Evolutionary conservation across 352 stramenopile genomes (phyloP).

Genomic region (Pythium insidiosum): DNA sequence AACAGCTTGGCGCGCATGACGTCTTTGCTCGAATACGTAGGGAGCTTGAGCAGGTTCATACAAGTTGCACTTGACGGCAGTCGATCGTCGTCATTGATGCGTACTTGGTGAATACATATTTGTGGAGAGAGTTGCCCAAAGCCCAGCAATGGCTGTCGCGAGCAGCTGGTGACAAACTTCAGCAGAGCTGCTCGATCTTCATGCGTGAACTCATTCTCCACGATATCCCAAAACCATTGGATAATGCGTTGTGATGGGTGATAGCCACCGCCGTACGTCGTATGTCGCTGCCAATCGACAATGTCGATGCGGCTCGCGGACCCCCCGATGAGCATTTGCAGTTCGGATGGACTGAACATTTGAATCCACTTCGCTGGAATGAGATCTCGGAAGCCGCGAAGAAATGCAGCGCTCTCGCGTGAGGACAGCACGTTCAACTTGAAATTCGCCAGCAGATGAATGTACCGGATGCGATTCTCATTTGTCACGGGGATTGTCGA

Average conservation of each 20-base stretch:
- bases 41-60: constrained; percentile 97
- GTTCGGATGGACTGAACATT: constrained; percentile 85
- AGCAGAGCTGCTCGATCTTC: constrained; percentile 89
- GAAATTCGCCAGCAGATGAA: constrained; percentile 95
- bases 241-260: constrained; percentile 72
- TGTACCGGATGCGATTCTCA: constrained; percentile 93
- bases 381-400: constrained; percentile 67
- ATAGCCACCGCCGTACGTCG: constrained; percentile 92
- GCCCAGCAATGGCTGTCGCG: constrained; percentile 89
- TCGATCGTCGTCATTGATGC: constrained; percentile 58
- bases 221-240: constrained; percentile 78
- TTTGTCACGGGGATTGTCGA: constrained; percentile 87
- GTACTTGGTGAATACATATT: constrained; percentile 92
- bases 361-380: constrained; percentile 72
- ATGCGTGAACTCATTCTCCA: constrained; percentile 55
- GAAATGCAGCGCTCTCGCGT: constrained; percentile 46
- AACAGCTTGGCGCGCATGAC: constrained; percentile 93
- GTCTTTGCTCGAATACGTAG: constrained; percentile 93
- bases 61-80: constrained; percentile 89
- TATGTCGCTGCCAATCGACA: constrained; percentile 91
- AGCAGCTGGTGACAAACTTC: constrained; percentile 94
- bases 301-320: constrained; percentile 92
- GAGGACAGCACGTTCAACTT: constrained; percentile 90
- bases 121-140: constrained; percentile 91
- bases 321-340: constrained; percentile 92